Evolutionary conservation across 345 rosid genomes (phyloP).

Genomic region (Erodium maritimum): DNA sequence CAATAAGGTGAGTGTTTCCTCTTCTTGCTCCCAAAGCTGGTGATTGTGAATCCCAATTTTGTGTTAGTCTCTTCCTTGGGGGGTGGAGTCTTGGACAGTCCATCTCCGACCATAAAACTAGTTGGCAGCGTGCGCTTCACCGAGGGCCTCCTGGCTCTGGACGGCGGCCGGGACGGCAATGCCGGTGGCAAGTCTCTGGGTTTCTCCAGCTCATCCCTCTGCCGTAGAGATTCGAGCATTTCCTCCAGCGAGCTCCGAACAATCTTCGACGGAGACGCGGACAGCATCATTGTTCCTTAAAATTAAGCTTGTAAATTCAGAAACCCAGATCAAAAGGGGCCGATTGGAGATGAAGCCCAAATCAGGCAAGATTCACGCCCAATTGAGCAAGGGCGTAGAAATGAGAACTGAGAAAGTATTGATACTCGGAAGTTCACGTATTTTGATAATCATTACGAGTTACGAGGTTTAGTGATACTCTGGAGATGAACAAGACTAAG

Average conservation of each 20-base stretch:
- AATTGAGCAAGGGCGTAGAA: not conserved
- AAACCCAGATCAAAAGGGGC: not conserved
- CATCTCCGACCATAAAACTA: conserved; percentile 32
- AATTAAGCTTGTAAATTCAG: not conserved
- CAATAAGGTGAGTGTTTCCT: conserved; percentile 59
- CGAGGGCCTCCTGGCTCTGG: conserved; percentile 74
- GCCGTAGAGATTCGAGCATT: conserved; percentile 77
- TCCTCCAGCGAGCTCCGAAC: conserved; percentile 92
- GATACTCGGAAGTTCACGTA: not conserved
- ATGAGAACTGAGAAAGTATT: not conserved
- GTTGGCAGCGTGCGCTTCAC: conserved; percentile 61
- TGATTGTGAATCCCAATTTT: conserved; percentile 30
- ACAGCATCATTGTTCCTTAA: conserved; percentile 51
- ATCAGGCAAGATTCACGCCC: not conserved
- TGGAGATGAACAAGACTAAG: not conserved
- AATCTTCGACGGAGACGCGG: conserved; percentile 41
- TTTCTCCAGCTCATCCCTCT: conserved; percentile 55
- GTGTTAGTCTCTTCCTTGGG: conserved; percentile 33
- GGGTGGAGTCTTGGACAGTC: conserved; percentile 5
- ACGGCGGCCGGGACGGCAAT: conserved; percentile 79
- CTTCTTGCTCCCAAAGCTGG: conserved; percentile 77
- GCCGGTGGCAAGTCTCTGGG: conserved; percentile 86
- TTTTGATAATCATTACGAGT: too few relatives aligned
- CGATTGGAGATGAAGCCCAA: not conserved
- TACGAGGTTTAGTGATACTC: not conserved